phyloP scores from a whole-genome alignment of 306 rosid species.

The Abrus precatorius region DNA sequence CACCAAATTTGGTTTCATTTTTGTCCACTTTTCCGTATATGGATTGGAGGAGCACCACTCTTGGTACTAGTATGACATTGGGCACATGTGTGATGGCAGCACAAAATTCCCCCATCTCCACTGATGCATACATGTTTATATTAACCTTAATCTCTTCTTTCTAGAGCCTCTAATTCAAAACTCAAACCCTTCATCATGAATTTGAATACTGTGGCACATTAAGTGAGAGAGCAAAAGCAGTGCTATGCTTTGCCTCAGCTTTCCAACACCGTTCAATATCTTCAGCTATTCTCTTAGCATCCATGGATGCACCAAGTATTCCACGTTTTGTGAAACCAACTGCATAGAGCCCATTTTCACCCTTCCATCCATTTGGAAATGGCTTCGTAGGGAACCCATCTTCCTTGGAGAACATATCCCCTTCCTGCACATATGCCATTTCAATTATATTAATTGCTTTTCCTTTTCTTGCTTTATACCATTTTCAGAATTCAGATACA shows the following conservation, averaged over 20 bases:
- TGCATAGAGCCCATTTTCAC: constrained; percentile 83
- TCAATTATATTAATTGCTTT: constrained; percentile 7
- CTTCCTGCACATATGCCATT: constrained; percentile 64
- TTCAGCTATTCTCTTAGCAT: constrained; percentile 83
- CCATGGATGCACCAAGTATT: constrained; percentile 83
- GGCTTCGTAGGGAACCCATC: constrained; percentile 85
- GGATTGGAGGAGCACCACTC: constrained; percentile 40
- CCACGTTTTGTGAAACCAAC: constrained; percentile 97
- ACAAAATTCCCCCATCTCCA: constrained; percentile 34
- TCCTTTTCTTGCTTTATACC: constrained; percentile 24
- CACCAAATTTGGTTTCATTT: constrained; percentile 21
- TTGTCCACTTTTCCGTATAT: constrained; percentile 25
- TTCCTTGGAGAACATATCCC: constrained; percentile 77
- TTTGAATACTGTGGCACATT: constrained; percentile 45
- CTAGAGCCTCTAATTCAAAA: constrained; percentile 25
- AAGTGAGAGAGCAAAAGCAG: constrained; percentile 53
- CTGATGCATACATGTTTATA: not conserved
- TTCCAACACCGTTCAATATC: constrained; percentile 77
- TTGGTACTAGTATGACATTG: constrained; percentile 28
- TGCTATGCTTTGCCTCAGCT: constrained; percentile 57
- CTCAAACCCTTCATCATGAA: constrained; percentile 23
- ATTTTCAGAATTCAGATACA: constrained; percentile 25
- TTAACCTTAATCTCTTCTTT: constrained; percentile 29
- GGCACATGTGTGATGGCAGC: constrained; percentile 17
- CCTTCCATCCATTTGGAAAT: constrained; percentile 99